Evolutionary conservation across 2,329 filamentous ascomycete genomes (phyloP).

Genomic region (Paecilomyces sp.): DNA sequence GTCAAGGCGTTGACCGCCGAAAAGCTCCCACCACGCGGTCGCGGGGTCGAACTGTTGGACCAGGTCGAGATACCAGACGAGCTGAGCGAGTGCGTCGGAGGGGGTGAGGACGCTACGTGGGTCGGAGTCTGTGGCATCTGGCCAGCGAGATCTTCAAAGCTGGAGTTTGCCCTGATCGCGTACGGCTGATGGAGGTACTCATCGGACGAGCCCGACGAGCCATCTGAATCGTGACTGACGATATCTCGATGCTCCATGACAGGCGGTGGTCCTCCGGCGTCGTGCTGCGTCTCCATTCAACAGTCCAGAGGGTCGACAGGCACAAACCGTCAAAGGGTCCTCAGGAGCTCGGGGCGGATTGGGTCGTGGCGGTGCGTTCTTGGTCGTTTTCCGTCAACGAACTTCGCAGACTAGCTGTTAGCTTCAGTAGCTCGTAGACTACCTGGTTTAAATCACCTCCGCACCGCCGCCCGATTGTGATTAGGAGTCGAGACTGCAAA

Average conservation of each 20-base stretch:
- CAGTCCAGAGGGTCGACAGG: not conserved
- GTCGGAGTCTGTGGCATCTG: conserved; percentile 22
- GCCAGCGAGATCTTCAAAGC: conserved; percentile 23
- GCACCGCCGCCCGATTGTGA: not conserved
- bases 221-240: conserved; percentile 32
- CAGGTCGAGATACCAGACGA: conserved; percentile 25
- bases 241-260: conserved; percentile 39
- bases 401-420: not conserved
- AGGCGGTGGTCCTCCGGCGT: conserved; percentile 11
- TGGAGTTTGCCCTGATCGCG: conserved; percentile 22
- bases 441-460: not conserved
- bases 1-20: conserved; percentile 32
- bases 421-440: not conserved
- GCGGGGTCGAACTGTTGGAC: conserved; percentile 26
- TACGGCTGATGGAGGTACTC: conserved; percentile 31
- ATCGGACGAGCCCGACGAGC: conserved; percentile 32
- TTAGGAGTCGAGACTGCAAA: not conserved
- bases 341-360: conserved; percentile 11
- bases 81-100: conserved; percentile 14
- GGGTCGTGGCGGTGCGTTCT: conserved; percentile 20
- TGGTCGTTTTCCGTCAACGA: conserved; percentile 9
- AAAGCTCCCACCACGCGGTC: conserved; percentile 37
- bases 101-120: conserved; percentile 26
- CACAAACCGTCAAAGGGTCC: not conserved
- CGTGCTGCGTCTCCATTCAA: conserved; percentile 2